A percentile compares a stretch with the other conserved stretches of the same genome.
Evolutionary conservation across 2,329 filamentous ascomycete species (phyloP).

Genomic region (Amylocarpus encephaloides): DNA sequence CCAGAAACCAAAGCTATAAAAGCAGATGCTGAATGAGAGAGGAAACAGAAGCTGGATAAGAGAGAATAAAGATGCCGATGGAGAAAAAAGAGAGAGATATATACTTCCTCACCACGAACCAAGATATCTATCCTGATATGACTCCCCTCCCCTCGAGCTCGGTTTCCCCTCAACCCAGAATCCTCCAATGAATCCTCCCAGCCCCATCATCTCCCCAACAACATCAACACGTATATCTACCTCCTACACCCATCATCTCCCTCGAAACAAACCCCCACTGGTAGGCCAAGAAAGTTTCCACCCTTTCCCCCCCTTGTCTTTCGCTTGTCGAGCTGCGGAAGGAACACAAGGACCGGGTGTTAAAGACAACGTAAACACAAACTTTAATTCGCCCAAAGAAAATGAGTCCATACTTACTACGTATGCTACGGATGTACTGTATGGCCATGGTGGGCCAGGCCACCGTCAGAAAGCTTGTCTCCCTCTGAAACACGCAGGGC

Average conservation of each 20-base stretch:
- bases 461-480: not conserved
- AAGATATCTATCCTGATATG: not conserved
- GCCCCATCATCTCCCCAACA: not conserved
- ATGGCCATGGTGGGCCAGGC: not conserved
- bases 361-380: too few relatives aligned
- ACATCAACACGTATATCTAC: not conserved
- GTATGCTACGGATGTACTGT: not conserved
- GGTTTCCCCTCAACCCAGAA: not conserved
- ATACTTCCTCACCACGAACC: not conserved
- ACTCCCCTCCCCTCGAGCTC: too few relatives aligned
- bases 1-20: not conserved
- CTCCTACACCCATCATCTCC: not conserved
- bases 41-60: not conserved
- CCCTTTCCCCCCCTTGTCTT: too few relatives aligned
- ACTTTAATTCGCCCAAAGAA: too few relatives aligned
- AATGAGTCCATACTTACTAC: too few relatives aligned
- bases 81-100: not conserved
- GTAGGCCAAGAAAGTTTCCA: too few relatives aligned
- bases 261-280: not conserved
- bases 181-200: constrained; percentile 2
- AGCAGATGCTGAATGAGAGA: not conserved
- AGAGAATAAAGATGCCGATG: not conserved
- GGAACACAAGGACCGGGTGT: too few relatives aligned
- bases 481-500: not conserved
- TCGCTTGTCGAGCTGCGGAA: too few relatives aligned